These are phyloP conservation scores for Nigrograna mackinnonii DNA, from an alignment of 2,329 filamentous ascomycete species.

Conservation along the genomic window DNA sequence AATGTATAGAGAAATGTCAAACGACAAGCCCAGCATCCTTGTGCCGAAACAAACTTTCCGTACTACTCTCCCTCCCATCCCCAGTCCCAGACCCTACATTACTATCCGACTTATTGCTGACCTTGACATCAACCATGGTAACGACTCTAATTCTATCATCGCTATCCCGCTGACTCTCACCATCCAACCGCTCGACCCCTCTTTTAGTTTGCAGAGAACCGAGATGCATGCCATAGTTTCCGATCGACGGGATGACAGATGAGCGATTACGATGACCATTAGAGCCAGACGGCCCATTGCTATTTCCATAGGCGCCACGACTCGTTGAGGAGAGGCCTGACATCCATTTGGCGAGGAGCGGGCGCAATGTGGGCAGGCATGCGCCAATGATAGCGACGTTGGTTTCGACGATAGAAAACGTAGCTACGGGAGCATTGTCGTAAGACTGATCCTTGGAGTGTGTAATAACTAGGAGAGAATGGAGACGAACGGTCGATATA, in stretches of 20 bases:
- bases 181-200: constrained; percentile 1
- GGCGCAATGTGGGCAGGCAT: constrained; percentile 20
- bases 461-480: constrained; percentile 18
- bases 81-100: not conserved
- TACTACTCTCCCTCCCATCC: constrained; percentile 5
- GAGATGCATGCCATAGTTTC: constrained; percentile 1
- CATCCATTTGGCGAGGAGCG: constrained; percentile 13
- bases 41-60: constrained; percentile 4
- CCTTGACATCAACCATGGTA: constrained; percentile 7
- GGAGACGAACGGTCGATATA: constrained; percentile 21
- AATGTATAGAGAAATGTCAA: no score
- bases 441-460: constrained; percentile 13
- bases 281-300: not conserved
- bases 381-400: constrained; percentile 22
- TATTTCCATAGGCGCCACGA: constrained; percentile 1
- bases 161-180: not conserved
- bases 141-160: constrained; percentile 8
- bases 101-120: constrained; percentile 4
- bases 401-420: constrained; percentile 19
- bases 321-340: constrained; percentile 1
- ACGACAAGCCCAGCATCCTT: constrained; percentile 1
- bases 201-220: constrained; percentile 1
- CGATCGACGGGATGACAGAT: not conserved
- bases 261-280: constrained; percentile 1
- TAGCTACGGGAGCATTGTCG: constrained; percentile 16